A percentile compares a stretch with the other conserved stretches of the same genome.
These are phyloP conservation scores for Adansonia rubrostipa DNA, from an alignment of 441 rosid species.

Conservation along the genomic window DNA sequence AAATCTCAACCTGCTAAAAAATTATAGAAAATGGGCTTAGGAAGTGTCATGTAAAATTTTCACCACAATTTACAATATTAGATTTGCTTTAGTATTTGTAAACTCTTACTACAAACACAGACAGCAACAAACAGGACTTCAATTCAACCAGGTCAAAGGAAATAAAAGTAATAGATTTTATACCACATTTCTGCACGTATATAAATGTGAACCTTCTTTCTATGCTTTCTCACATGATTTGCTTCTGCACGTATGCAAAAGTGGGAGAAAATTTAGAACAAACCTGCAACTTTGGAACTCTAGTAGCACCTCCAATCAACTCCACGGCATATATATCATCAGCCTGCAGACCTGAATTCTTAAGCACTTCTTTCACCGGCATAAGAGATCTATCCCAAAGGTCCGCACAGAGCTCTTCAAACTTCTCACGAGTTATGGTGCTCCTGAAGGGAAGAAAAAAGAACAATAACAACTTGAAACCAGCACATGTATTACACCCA, in stretches of 20 bases:
- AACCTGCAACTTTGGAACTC: conserved; percentile 99
- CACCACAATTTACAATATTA: neutral
- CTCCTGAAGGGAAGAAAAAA: conserved; percentile 59
- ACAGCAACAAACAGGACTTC: neutral
- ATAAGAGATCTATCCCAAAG: conserved; percentile 85
- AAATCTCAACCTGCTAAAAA: conserved; percentile 4
- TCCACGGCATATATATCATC: conserved; percentile 89
- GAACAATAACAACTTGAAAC: conserved; percentile 10
- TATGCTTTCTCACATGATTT: neutral
- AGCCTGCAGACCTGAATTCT: conserved; percentile 68
- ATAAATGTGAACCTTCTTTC: no score
- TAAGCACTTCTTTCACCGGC: conserved; percentile 78
- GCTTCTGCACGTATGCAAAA: conserved; percentile 1
- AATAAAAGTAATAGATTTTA: neutral
- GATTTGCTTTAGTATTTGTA: neutral
- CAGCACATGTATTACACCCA: neutral
- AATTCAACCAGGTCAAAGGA: conserved; percentile 1
- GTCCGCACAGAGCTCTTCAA: conserved; percentile 92
- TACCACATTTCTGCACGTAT: neutral
- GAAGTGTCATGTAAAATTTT: neutral
- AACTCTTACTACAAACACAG: neutral
- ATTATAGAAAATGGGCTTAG: neutral
- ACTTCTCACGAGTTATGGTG: conserved; percentile 86
- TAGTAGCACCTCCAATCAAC: conserved; percentile 92
- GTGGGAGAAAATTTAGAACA: conserved; percentile 28